phyloP scores from a whole-genome alignment of 106 monocot species.

The Acorus gramineus region DNA sequence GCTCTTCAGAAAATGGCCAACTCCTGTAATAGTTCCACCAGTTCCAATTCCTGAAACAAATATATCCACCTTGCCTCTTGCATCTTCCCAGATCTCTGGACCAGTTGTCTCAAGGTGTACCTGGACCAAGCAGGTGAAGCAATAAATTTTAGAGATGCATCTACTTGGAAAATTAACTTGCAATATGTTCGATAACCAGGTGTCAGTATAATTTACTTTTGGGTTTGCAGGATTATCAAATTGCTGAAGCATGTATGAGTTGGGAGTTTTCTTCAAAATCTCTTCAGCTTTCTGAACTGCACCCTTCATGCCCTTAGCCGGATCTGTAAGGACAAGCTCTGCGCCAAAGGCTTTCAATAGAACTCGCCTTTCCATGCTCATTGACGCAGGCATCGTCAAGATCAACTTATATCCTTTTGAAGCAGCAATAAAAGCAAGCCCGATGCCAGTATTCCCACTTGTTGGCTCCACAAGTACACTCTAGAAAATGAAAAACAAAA shows the following conservation, averaged over 20 bases:
- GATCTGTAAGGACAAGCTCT: constrained; percentile 89
- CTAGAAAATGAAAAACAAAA: constrained; percentile 18
- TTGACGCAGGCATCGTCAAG: constrained; percentile 95
- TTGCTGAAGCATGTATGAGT: constrained; percentile 94
- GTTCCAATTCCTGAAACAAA: constrained; percentile 97
- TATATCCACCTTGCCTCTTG: constrained; percentile 82
- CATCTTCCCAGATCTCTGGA: constrained; percentile 98
- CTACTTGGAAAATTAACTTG: not conserved
- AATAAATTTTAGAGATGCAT: not conserved
- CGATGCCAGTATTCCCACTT: constrained; percentile 96
- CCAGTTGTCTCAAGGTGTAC: constrained; percentile 93
- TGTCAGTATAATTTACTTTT: constrained; percentile 30
- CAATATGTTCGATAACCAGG: not conserved
- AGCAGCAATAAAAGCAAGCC: constrained; percentile 96
- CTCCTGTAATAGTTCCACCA: constrained; percentile 92
- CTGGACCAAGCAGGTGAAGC: constrained; percentile 21
- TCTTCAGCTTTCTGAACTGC: constrained; percentile 90
- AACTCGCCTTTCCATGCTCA: constrained; percentile 94
- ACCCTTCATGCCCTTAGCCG: constrained; percentile 94
- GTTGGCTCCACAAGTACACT: constrained; percentile 89
- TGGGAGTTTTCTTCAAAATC: constrained; percentile 71
- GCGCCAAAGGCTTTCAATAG: constrained; percentile 93
- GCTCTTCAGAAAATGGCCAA: constrained; percentile 72
- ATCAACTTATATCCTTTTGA: constrained; percentile 91
- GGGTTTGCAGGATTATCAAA: constrained; percentile 98